Evolutionary conservation across 2,329 filamentous ascomycete species (phyloP).

Genomic region (Scolecobasidium constrictum): DNA sequence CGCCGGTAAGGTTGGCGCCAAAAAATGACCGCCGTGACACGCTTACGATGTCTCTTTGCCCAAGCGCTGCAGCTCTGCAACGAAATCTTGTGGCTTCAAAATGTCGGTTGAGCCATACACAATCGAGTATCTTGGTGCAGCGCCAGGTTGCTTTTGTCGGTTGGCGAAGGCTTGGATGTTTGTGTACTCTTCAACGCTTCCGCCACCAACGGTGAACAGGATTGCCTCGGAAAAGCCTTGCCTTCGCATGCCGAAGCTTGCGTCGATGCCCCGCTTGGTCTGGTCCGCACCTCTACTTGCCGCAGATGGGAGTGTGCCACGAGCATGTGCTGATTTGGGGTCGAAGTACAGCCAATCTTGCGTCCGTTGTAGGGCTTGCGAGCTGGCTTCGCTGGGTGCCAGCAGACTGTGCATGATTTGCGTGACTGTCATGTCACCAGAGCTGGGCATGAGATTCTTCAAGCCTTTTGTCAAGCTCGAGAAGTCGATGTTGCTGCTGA

Average conservation of each 20-base stretch:
- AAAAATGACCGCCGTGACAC: background rate
- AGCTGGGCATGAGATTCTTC: slow-evolving; percentile 94
- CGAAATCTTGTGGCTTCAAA: slow-evolving; percentile 51
- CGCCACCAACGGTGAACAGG: slow-evolving; percentile 86
- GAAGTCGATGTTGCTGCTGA: slow-evolving; percentile 62
- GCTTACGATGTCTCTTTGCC: slow-evolving; percentile 37
- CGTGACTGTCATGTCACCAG: slow-evolving; percentile 90
- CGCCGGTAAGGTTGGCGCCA: slow-evolving; percentile 9
- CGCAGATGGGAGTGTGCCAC: slow-evolving; percentile 80
- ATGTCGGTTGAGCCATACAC: slow-evolving; percentile 88
- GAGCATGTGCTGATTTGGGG: slow-evolving; percentile 81
- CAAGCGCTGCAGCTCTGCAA: slow-evolving; percentile 46
- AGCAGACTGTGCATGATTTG: slow-evolving; percentile 98
- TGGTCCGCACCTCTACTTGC: slow-evolving; percentile 19
- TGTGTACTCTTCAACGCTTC: slow-evolving; percentile 97
- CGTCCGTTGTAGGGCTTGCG: slow-evolving; percentile 88
- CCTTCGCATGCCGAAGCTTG: slow-evolving; percentile 80
- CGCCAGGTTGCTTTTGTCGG: slow-evolving; percentile 51
- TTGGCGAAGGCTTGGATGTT: slow-evolving; percentile 95
- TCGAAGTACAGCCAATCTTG: slow-evolving; percentile 97
- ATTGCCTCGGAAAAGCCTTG: slow-evolving; percentile 86
- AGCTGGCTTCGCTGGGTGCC: slow-evolving; percentile 84
- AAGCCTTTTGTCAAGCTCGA: slow-evolving; percentile 91
- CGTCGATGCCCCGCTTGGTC: slow-evolving; percentile 52
- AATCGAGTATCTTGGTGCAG: slow-evolving; percentile 61